Evolutionary conservation across 495 filamentous ascomycete species (phyloP).

Genomic region (Annulohypoxylon nitens): DNA sequence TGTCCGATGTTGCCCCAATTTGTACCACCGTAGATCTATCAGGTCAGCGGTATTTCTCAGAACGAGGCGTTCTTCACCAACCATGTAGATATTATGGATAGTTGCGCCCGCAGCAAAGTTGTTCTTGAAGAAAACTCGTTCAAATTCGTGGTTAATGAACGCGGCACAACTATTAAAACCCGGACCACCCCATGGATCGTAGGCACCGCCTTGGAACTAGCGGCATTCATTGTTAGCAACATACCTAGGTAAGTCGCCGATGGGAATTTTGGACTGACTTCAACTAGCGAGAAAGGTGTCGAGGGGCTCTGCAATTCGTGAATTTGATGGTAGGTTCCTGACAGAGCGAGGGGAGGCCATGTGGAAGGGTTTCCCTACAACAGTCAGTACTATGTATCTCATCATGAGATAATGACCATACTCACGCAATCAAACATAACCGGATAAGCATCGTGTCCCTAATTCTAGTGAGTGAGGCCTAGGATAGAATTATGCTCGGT

Average conservation of each 20-base stretch:
- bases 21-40: constrained; percentile 74
- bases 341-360: constrained; percentile 63
- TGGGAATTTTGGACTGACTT: constrained; percentile 41
- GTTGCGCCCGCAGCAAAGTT: constrained; percentile 68
- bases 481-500: neutral
- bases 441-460: constrained; percentile 80
- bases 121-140: constrained; percentile 86
- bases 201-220: constrained; percentile 77
- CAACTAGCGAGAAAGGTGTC: constrained; percentile 76
- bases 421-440: constrained; percentile 69
- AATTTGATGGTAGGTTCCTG: constrained; percentile 57
- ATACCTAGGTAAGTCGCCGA: neutral
- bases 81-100: constrained; percentile 40
- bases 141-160: constrained; percentile 77
- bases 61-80: constrained; percentile 40
- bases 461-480: constrained; percentile 2
- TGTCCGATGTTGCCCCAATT: constrained; percentile 88
- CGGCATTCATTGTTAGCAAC: neutral
- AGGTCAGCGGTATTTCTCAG: constrained; percentile 26
- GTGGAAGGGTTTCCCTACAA: constrained; percentile 55
- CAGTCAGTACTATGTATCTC: neutral
- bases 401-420: neutral
- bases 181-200: constrained; percentile 78
- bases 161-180: constrained; percentile 74
- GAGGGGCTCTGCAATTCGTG: constrained; percentile 71